Conservation (phyloP, 768 basidiomycete genomes). For the Pholiota conissans region DNA sequence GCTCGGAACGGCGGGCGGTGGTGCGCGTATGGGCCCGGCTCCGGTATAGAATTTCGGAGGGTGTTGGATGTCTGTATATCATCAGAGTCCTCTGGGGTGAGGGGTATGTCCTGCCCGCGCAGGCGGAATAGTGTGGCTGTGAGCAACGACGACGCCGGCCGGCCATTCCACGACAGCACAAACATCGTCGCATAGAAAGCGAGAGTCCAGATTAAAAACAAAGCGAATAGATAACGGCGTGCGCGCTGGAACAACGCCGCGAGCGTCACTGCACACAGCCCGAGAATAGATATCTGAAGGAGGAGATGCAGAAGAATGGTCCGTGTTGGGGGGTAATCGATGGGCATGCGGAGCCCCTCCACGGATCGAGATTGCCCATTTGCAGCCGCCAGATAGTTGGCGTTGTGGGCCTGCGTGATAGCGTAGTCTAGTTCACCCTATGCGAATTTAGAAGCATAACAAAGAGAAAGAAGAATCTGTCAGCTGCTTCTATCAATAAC, state of each 20-base stretch:
- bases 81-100: slow-evolving; percentile 3
- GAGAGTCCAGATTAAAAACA: slow-evolving; percentile 64
- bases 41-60: slow-evolving; percentile 22
- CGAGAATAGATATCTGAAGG: slow-evolving; percentile 59
- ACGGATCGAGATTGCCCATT: slow-evolving; percentile 20
- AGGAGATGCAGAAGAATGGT: slow-evolving; percentile 42
- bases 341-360: background rate
- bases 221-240: slow-evolving; percentile 53
- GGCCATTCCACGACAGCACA: slow-evolving; percentile 55
- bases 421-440: slow-evolving; percentile 78
- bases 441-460: too few relatives aligned
- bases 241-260: slow-evolving; percentile 59
- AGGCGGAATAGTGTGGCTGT: slow-evolving; percentile 47
- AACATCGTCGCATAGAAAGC: slow-evolving; percentile 58
- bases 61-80: slow-evolving; percentile 8
- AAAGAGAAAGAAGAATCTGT: slow-evolving; percentile 10
- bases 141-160: slow-evolving; percentile 57
- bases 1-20: slow-evolving; percentile 65
- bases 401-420: slow-evolving; percentile 55
- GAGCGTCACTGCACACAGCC: slow-evolving; percentile 56
- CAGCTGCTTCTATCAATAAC: background rate
- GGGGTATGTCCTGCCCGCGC: slow-evolving; percentile 28
- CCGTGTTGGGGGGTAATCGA: slow-evolving; percentile 32
- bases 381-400: slow-evolving; percentile 42
- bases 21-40: slow-evolving; percentile 63